phyloP scores from a whole-genome alignment of 495 filamentous ascomycete genomes.

The Xylaria castorea region DNA sequence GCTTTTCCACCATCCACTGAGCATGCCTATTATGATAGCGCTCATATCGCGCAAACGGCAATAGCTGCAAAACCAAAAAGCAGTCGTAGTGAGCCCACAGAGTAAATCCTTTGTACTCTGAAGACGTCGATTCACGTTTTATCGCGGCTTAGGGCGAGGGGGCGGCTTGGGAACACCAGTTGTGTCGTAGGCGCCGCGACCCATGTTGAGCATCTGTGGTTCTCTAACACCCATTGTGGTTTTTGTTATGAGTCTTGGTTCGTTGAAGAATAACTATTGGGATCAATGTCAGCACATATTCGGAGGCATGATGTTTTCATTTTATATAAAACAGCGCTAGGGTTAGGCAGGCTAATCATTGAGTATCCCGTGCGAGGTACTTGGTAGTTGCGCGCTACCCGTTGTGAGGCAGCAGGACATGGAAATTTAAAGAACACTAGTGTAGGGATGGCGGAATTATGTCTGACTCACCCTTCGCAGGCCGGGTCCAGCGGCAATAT shows the following conservation, averaged over 20 bases:
- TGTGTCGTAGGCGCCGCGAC: slow-evolving; percentile 64
- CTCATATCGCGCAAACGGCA: background rate
- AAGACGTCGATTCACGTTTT: slow-evolving; percentile 28
- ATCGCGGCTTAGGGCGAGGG: slow-evolving; percentile 59
- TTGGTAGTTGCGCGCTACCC: slow-evolving; percentile 22
- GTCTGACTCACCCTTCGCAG: slow-evolving; percentile 53
- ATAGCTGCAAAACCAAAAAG: background rate
- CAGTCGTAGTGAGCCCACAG: background rate
- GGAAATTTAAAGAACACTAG: slow-evolving; percentile 28
- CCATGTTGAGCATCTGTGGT: slow-evolving; percentile 57
- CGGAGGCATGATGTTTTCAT: background rate
- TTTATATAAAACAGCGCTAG: background rate
- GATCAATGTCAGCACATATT: slow-evolving; percentile 1
- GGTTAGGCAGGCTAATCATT: background rate
- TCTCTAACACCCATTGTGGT: slow-evolving; percentile 55
- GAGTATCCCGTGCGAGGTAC: background rate
- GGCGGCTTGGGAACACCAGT: slow-evolving; percentile 63
- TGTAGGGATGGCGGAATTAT: slow-evolving; percentile 31
- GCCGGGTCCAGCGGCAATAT: slow-evolving; percentile 41
- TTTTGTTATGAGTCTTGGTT: background rate
- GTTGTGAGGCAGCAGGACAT: slow-evolving; percentile 31
- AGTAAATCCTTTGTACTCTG: background rate
- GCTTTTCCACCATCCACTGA: background rate
- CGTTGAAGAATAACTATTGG: slow-evolving; percentile 2
- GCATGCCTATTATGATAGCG: background rate